These are phyloP conservation scores for Mycena chlorophos DNA, from an alignment of 768 basidiomycete genomes.

Conservation along the genomic window DNA sequence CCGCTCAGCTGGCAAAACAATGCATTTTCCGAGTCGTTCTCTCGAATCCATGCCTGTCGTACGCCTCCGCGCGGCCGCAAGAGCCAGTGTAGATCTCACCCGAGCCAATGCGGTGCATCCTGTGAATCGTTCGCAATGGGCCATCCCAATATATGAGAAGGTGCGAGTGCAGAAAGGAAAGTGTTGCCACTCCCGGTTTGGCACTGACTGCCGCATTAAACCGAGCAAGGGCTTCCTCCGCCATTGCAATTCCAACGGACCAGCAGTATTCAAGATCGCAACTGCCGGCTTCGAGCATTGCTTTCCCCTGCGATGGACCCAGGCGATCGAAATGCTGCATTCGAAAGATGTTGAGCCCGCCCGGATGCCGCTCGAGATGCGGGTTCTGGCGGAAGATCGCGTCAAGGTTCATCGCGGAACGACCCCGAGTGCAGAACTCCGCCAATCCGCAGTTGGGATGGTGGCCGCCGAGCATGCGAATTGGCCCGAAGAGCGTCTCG, in stretches of 20 bases:
- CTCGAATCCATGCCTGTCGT: too few relatives aligned
- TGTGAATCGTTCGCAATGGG: too few relatives aligned
- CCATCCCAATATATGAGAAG: too few relatives aligned
- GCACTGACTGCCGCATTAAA: too few relatives aligned
- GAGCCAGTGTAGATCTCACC: too few relatives aligned
- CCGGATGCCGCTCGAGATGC: constrained; percentile 2
- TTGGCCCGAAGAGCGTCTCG: constrained; percentile 15
- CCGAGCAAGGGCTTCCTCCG: neutral
- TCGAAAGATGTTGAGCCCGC: constrained; percentile 8
- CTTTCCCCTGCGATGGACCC: neutral
- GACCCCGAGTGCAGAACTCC: constrained; percentile 3
- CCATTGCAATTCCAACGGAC: neutral
- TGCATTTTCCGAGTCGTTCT: too few relatives aligned
- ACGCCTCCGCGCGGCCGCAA: too few relatives aligned
- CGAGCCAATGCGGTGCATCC: too few relatives aligned
- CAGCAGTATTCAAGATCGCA: constrained; percentile 9
- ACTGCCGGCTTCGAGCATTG: neutral
- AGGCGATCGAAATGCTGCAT: constrained; percentile 15
- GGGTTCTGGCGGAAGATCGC: constrained; percentile 8
- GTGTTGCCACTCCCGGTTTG: too few relatives aligned
- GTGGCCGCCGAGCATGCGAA: constrained; percentile 11
- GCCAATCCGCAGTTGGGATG: constrained; percentile 4
- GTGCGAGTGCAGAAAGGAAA: too few relatives aligned
- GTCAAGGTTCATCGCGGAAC: constrained; percentile 11
- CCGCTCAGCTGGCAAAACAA: too few relatives aligned